Evolutionary conservation across 2,329 filamentous ascomycete genomes (phyloP), one percentile per base, ranked within the genome.

Genomic region (Ophiostoma montium): DNA sequence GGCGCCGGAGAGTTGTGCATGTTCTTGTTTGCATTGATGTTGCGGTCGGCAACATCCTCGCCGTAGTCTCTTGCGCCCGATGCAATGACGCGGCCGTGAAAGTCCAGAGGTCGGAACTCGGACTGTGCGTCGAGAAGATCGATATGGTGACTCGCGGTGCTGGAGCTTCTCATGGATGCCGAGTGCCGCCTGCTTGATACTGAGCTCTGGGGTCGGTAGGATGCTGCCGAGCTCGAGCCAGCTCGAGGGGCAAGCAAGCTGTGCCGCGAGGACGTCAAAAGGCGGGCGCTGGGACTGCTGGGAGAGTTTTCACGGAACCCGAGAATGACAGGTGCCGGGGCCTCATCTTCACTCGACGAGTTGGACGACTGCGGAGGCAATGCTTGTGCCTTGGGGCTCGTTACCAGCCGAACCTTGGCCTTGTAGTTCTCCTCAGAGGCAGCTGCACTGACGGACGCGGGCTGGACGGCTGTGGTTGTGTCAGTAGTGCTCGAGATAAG

Each of bases 41-140:
- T 82, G 32, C 79, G 68, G 54, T 80, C 76, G 2, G 76, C 78
- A 2, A 82, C 76, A 57, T 81, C 78, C 58, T 83, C 80, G n/a
- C 73, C 78, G 55, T 77, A 80, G 46, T 75, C 70, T 39, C 69
- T 67, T 0, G 65, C 63, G 1, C 75, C 76, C 0, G 72, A 58
- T 1, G 75, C 74, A 49, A 68, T 60, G 3, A 78, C 56, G 15
- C 74, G 66, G 10, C 64, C 63, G 44, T 63, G 62, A 54, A 78
- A 77, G 52, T 75, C 67, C 2, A 66, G 62, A 0, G 69, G 67
- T 27, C 60, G 69, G 35, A 79, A 64, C 23, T 67, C 70, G 0
- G 73, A 72, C 52, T 76, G 72, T 0, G 76, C 76, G 54, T 80
- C 77, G 2, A 80, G 64, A 1, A 81, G 59, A 53, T 80, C 75